Evolutionary conservation across 805 yeast species (phyloP), one percentile per base, ranked within the genome.

Genomic region (Yarrowia sp.): DNA sequence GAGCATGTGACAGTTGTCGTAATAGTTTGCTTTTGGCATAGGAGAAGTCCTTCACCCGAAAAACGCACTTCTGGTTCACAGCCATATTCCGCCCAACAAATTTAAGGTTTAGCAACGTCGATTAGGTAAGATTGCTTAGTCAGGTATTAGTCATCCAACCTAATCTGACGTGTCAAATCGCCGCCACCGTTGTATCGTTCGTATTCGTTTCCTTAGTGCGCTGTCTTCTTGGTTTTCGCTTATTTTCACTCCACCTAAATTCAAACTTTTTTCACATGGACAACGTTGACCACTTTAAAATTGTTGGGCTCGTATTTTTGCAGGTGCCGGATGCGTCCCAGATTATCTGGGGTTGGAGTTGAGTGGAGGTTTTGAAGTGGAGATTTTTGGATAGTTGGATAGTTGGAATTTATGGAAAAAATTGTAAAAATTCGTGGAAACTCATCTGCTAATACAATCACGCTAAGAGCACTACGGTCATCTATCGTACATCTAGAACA

Each of bases 231-330:
- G 27, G 21, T 21, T 22, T 27, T 13, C 9, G 12, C 29, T 6
- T 27, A 12, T 27, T 27, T 27, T 27, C 29, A 9, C 12, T 27
- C 8, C 8, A 9, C 9, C 9, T 12, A 6, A 27, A 27, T 27
- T 6, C 12, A 9, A 27, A 9, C n/a, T 6, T 7, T 24, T 39
- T 39, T 39, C 44, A 39, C 44, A 39, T 39, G 44, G 36, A 32
- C 3, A 32, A 19, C 16, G 25, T 38, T 38, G 22, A 39, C 47
- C 9, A 9, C 22, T 10, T 8, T 25, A 9, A 25, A 42, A 16
- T 25, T 42, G 49, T 42, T 42, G 49, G 33, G 47, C 4, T 42
- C 49, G 49, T 42, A 42, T 42, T 42, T 39, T 38, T 39, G 44
- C 27, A 39, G 4, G 44, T 22, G 14, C 44, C 44, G 12, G n/a